Base-by-base conservation (phyloP, 2,329 filamentous ascomycete species). In the Pseudonectria buxi region DNA sequence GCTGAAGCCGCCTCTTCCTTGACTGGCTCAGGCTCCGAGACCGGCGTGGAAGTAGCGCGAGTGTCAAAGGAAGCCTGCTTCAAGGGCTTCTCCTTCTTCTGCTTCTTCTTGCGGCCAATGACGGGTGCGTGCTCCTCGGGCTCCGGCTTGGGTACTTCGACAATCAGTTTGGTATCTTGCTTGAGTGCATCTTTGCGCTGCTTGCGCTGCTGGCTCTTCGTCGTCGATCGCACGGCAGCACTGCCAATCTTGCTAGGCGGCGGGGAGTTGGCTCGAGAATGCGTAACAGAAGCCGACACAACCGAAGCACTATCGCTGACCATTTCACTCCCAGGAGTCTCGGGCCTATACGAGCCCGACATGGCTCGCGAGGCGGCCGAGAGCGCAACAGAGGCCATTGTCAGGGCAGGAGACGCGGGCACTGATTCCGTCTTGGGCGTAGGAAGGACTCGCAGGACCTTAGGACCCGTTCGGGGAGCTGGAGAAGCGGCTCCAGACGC, bases 31-130 rank as follows among this genome's bases (percentile, higher is more conserved):
- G 36, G 16, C 15, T 44, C 35, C 11, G 35, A 35, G n/a, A 25
- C 11, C 10, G 42, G 35, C 14, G 41, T 27, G 12, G 38, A 27
- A 12, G 43, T 28, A 14, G 35, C 6, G 12, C 35, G 37, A 24
- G 49, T 7, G 12, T 44, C 40, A 10, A 34, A 6, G 4, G 36
- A 28, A 13, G 47, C 10, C 10, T 49, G 35, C 28, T 59, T 58
- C 7, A 36, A 24, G 11, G 59, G 58, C 50, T 76, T 81, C 49
- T 83, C 78, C 62, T 87, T 90, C 68, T 85, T 88, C 56, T 85
- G 77, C 64, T 90, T 92, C 69, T 87, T 90, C 68, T 88, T 88
- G 34, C 86, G 76, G 24, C 83, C 83, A 32, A 87, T 58, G 27
- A 94, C 83, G 0, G 86, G 86, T 7, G 78, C 86, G 46, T 76